phyloP scores from a whole-genome alignment of 2,329 filamentous ascomycete species.

The Cercospora sp. region DNA sequence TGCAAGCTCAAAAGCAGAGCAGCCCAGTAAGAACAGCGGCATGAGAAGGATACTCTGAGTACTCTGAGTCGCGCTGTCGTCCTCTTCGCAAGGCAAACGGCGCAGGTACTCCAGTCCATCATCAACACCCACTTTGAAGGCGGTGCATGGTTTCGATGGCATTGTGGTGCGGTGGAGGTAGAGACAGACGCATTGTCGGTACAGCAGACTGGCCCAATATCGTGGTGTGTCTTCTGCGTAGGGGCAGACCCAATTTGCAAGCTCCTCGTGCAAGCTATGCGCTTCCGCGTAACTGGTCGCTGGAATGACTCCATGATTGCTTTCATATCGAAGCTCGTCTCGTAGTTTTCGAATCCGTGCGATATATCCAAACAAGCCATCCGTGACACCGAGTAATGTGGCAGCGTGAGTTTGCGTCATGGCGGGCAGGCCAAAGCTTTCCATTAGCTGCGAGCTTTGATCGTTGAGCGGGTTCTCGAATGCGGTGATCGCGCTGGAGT shows the following conservation, averaged over 20 bases:
- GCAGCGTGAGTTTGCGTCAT: constrained; percentile 57
- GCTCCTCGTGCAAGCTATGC: constrained; percentile 71
- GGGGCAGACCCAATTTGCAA: constrained; percentile 71
- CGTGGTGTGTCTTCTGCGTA: constrained; percentile 55
- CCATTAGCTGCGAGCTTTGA: constrained; percentile 54
- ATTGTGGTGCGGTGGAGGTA: constrained; percentile 62
- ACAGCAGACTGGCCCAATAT: constrained; percentile 59
- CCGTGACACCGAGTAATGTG: constrained; percentile 74
- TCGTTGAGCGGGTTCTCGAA: constrained; percentile 43
- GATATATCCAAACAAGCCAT: constrained; percentile 77
- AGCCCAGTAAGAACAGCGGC: constrained; percentile 62
- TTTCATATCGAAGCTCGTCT: constrained; percentile 69
- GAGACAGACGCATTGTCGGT: constrained; percentile 63
- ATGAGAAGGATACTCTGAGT: constrained; percentile 61
- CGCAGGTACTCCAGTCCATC: constrained; percentile 59
- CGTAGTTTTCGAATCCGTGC: constrained; percentile 76
- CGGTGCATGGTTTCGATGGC: constrained; percentile 55
- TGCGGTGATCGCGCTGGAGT: constrained; percentile 59
- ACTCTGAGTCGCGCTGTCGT: constrained; percentile 53
- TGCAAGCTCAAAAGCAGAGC: constrained; percentile 57
- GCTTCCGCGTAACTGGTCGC: constrained; percentile 73
- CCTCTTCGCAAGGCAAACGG: constrained; percentile 45
- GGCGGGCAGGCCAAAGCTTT: constrained; percentile 55
- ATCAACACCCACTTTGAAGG: constrained; percentile 59
- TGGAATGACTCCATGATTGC: constrained; percentile 58